Evolutionary conservation across 305 asterid species (phyloP).

Genomic region (Lippia alba): DNA sequence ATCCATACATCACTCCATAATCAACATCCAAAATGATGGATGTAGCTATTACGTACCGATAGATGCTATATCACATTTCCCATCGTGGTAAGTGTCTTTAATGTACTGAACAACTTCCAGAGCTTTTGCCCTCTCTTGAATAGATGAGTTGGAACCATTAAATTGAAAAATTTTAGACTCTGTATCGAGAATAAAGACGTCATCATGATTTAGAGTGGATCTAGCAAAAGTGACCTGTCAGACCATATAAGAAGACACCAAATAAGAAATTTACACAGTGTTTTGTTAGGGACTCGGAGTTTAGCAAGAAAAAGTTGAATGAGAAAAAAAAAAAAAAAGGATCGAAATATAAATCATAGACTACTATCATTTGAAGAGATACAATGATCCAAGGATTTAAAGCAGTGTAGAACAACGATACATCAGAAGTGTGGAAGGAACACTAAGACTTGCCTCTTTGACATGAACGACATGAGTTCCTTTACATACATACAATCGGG

Average conservation of each 20-base stretch:
- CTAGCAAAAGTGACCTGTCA: constrained; percentile 86
- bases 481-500: constrained; percentile 78
- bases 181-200: constrained; percentile 90
- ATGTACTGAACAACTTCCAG: constrained; percentile 98
- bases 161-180: constrained; percentile 89
- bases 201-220: constrained; percentile 92
- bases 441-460: constrained; percentile 72
- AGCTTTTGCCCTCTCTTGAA: constrained; percentile 99
- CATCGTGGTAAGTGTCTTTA: constrained; percentile 94
- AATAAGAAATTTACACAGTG: constrained; percentile 11
- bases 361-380: too few relatives aligned
- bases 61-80: constrained; percentile 95
- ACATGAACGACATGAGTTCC: constrained; percentile 98
- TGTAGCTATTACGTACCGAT: constrained; percentile 66
- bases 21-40: constrained; percentile 25
- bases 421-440: constrained; percentile 31
- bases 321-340: too few relatives aligned
- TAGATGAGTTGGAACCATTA: constrained; percentile 90
- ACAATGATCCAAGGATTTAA: too few relatives aligned
- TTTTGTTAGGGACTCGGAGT: too few relatives aligned
- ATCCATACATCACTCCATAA: constrained; percentile 28
- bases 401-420: constrained; percentile 15
- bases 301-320: too few relatives aligned
- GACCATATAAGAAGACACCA: constrained; percentile 29
- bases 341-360: too few relatives aligned